phyloP scores from a whole-genome alignment of 2,329 filamentous ascomycete genomes.

The Neopestalotiopsis rosae region DNA sequence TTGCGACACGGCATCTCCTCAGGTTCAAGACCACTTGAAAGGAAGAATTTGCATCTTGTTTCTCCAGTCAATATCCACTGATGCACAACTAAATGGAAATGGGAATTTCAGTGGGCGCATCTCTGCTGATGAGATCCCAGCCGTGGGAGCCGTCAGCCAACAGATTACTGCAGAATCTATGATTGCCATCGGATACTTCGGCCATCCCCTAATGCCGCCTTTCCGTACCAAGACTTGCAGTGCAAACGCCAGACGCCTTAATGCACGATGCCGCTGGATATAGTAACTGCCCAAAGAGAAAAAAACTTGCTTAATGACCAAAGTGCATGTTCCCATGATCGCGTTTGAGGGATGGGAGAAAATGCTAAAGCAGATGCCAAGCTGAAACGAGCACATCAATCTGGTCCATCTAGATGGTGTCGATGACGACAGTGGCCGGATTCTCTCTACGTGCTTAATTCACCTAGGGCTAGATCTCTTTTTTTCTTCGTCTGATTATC shows the following conservation, averaged over 20 bases:
- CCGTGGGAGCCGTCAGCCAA: neutral
- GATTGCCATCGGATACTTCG: neutral
- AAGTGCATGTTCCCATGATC: neutral
- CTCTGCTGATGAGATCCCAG: neutral
- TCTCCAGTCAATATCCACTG: neutral
- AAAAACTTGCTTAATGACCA: neutral
- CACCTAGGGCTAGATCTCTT: neutral
- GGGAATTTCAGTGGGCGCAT: neutral
- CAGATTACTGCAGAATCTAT: neutral
- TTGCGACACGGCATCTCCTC: neutral
- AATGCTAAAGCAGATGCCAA: too few species aligned
- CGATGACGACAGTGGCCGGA: neutral
- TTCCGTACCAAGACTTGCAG: slow-evolving; percentile 7
- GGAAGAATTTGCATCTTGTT: neutral
- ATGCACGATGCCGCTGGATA: neutral
- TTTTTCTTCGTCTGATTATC: neutral
- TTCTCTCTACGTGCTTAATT: neutral
- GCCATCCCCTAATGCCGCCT: neutral
- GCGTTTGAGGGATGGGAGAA: too few species aligned
- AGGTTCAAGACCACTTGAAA: neutral
- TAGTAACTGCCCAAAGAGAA: neutral
- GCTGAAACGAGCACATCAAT: neutral
- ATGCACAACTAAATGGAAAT: neutral
- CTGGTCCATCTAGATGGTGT: neutral
- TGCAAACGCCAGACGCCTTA: neutral